Evolutionary conservation across 73 alveolate species (phyloP).

Genomic region (Paramecium primaurelia): DNA sequence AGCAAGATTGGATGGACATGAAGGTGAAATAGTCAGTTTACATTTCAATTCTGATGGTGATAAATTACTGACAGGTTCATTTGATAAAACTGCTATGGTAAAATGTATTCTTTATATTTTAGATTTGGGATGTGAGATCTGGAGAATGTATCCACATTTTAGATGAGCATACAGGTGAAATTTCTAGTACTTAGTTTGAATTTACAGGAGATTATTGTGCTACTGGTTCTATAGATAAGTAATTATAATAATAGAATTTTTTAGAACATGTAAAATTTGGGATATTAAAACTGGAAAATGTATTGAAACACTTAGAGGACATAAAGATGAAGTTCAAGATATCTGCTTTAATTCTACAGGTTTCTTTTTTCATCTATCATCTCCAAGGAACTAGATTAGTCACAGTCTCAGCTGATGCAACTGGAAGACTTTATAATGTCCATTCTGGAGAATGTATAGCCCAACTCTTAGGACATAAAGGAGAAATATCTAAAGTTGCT

Average conservation of each 20-base stretch:
- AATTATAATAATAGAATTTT: neutral
- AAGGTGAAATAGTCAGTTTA: slow-evolving; percentile 98
- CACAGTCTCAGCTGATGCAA: slow-evolving; percentile 97
- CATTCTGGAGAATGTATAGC: slow-evolving; percentile 77
- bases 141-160: slow-evolving; percentile 97
- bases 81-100: slow-evolving; percentile 97
- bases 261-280: slow-evolving; percentile 80
- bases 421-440: slow-evolving; percentile 95
- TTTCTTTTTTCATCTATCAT: neutral
- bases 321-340: slow-evolving; percentile 88
- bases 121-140: slow-evolving; percentile 97
- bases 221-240: slow-evolving; percentile 95
- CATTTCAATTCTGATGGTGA: slow-evolving; percentile 99
- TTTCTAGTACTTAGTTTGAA: slow-evolving; percentile 97
- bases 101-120: neutral
- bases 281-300: slow-evolving; percentile 97
- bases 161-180: slow-evolving; percentile 96
- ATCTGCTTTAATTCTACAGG: slow-evolving; percentile 39
- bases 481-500: slow-evolving; percentile 93
- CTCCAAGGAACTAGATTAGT: slow-evolving; percentile 87
- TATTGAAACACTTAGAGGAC: slow-evolving; percentile 98
- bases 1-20: slow-evolving; percentile 89
- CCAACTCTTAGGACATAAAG: slow-evolving; percentile 84
- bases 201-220: slow-evolving; percentile 94
- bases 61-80: slow-evolving; percentile 96